Conservation (phyloP, 179 eudicot genomes). For the Nepenthes alata region DNA sequence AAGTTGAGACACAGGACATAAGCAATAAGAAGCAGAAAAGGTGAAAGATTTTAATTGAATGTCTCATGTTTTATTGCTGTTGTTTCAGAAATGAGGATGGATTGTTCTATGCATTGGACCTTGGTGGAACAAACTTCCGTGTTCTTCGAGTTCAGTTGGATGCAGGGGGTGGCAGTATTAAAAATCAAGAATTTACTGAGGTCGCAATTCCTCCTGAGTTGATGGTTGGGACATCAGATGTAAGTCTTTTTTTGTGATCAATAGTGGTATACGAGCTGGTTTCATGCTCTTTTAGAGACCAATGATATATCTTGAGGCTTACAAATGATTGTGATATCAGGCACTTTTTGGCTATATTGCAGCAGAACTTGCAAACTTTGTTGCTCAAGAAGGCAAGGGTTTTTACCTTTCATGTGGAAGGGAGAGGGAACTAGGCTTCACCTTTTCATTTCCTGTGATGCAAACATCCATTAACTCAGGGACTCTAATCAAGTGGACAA, state of each 20-base stretch:
- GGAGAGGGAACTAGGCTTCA: conserved; percentile 59
- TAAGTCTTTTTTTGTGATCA: conserved; percentile 10
- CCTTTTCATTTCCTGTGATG: conserved; percentile 69
- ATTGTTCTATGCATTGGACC: conserved; percentile 63
- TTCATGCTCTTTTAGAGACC: not conserved
- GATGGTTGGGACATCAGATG: conserved; percentile 61
- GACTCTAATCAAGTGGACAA: conserved; percentile 52
- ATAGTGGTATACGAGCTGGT: not conserved
- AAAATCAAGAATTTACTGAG: conserved; percentile 49
- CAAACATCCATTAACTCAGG: conserved; percentile 54
- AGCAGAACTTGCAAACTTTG: conserved; percentile 49
- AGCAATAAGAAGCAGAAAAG: not conserved
- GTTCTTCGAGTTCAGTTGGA: conserved; percentile 55
- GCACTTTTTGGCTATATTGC: conserved; percentile 62
- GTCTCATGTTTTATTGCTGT: not conserved
- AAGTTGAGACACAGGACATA: not conserved
- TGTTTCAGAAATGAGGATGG: conserved; percentile 47
- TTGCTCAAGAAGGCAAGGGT: conserved; percentile 38
- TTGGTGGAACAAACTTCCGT: conserved; percentile 69
- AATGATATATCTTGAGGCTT: conserved; percentile 1
- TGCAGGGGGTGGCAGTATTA: conserved; percentile 35
- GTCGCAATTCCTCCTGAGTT: conserved; percentile 50
- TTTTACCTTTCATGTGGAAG: conserved; percentile 35
- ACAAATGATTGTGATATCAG: conserved; percentile 21
- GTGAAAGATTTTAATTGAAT: not conserved